These are phyloP conservation scores for Colletotrichum lentis DNA, from an alignment of 2,329 filamentous ascomycete species.

Conservation along the genomic window DNA sequence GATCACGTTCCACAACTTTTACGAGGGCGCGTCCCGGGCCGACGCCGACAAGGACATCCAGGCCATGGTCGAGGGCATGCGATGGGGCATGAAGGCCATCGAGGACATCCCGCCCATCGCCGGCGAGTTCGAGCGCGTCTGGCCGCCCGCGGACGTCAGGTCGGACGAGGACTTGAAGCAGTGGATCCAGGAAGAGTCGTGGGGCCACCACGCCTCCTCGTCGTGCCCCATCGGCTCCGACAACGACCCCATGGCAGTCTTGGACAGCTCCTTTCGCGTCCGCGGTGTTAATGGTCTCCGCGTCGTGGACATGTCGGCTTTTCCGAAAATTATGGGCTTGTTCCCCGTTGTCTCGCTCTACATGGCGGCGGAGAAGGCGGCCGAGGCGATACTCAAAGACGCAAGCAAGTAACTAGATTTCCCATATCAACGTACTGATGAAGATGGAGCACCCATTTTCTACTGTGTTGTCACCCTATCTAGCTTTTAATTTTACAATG, in stretches of 20 bases:
- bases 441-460: too few relatives aligned
- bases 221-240: slow-evolving; percentile 65
- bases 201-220: slow-evolving; percentile 65
- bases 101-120: slow-evolving; percentile 46
- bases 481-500: too few relatives aligned
- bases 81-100: slow-evolving; percentile 31
- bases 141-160: slow-evolving; percentile 47
- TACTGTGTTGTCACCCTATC: too few relatives aligned
- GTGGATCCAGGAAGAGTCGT: slow-evolving; percentile 56
- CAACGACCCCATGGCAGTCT: slow-evolving; percentile 52
- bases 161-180: slow-evolving; percentile 48
- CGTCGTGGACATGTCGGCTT: slow-evolving; percentile 66
- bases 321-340: slow-evolving; percentile 44
- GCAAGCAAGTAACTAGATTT: too few relatives aligned
- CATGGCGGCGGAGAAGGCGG: slow-evolving; percentile 5
- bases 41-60: slow-evolving; percentile 50
- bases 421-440: too few relatives aligned
- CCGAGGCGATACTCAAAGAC: neutral
- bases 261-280: slow-evolving; percentile 65
- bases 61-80: slow-evolving; percentile 56
- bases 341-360: slow-evolving; percentile 7
- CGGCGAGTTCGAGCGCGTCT: slow-evolving; percentile 43
- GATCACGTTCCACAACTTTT: slow-evolving; percentile 66
- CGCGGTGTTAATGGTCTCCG: slow-evolving; percentile 61
- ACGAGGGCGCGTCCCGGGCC: slow-evolving; percentile 38